Evolutionary conservation across 495 filamentous ascomycete species (phyloP).

Genomic region (Penicillium flavigenum): DNA sequence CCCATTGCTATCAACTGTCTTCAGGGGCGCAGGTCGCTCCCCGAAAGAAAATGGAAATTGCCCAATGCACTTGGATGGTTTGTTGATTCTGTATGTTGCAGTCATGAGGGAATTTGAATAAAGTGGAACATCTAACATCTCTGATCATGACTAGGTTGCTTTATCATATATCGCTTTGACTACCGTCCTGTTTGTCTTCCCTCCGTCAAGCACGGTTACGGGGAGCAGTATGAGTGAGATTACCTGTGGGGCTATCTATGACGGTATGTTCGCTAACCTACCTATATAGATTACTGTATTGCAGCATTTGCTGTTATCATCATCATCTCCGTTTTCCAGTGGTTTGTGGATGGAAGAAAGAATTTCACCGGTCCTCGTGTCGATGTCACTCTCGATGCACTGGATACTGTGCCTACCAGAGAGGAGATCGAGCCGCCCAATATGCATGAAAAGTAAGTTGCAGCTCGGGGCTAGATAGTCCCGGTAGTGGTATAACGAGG

Average conservation of each 20-base stretch:
- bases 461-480: not conserved
- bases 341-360: conserved; percentile 66
- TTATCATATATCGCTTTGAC: conserved; percentile 64
- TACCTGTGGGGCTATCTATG: not conserved
- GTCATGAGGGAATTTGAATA: conserved; percentile 22
- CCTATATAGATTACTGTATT: conserved; percentile 56
- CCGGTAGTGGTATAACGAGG: not conserved
- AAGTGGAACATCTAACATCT: not conserved
- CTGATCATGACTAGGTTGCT: conserved; percentile 46
- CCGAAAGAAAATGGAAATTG: conserved; percentile 59
- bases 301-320: conserved; percentile 70
- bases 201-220: conserved; percentile 61
- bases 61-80: conserved; percentile 57
- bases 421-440: not conserved
- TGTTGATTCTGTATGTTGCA: conserved; percentile 52
- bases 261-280: not conserved
- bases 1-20: conserved; percentile 64
- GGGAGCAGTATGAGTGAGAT: conserved; percentile 65
- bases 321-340: conserved; percentile 61
- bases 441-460: conserved; percentile 7
- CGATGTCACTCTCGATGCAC: conserved; percentile 32
- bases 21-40: conserved; percentile 60
- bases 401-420: conserved; percentile 8
- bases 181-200: conserved; percentile 71
- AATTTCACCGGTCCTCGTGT: conserved; percentile 61